Evolutionary conservation across 805 yeast genomes (phyloP).

Genomic region (Metschnikowia baotianmanensis): DNA sequence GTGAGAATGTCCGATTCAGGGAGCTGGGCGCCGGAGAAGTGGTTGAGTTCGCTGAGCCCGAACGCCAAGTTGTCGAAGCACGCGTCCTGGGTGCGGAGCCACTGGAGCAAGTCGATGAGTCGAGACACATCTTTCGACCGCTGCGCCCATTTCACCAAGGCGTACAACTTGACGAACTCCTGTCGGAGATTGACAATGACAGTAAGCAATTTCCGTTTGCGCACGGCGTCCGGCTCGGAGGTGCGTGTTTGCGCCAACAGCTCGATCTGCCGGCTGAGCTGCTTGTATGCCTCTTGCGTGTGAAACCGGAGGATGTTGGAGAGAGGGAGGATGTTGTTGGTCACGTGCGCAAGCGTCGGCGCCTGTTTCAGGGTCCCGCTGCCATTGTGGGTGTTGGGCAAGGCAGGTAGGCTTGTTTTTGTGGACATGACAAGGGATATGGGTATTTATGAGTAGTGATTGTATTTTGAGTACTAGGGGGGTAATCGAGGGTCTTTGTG

Average conservation of each 20-base stretch:
- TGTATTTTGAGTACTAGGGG: too few species aligned
- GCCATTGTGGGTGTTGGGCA: background rate
- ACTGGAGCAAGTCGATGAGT: conserved; percentile 82
- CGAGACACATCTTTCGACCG: conserved; percentile 67
- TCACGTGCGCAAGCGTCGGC: conserved; percentile 66
- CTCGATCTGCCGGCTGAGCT: conserved; percentile 58
- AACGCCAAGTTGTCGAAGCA: conserved; percentile 59
- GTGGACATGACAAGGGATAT: too few species aligned
- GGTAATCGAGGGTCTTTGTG: too few species aligned
- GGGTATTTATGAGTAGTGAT: too few species aligned
- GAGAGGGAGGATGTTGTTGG: conserved; percentile 66
- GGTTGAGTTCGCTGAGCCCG: conserved; percentile 65
- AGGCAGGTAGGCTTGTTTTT: background rate
- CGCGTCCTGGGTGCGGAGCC: conserved; percentile 79
- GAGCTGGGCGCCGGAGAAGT: conserved; percentile 82
- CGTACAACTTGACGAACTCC: conserved; percentile 81
- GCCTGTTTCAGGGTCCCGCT: conserved; percentile 3
- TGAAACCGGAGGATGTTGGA: conserved; percentile 57
- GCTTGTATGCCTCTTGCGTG: conserved; percentile 61
- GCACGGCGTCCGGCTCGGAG: conserved; percentile 53
- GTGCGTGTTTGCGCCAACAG: conserved; percentile 48
- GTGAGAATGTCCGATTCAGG: conserved; percentile 91
- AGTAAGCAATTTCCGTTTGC: conserved; percentile 68
- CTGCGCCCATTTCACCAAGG: conserved; percentile 84
- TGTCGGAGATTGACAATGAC: conserved; percentile 71